Base-by-base conservation (phyloP, 192 early-diverging fungal species). In the Podila clonocystis region DNA sequence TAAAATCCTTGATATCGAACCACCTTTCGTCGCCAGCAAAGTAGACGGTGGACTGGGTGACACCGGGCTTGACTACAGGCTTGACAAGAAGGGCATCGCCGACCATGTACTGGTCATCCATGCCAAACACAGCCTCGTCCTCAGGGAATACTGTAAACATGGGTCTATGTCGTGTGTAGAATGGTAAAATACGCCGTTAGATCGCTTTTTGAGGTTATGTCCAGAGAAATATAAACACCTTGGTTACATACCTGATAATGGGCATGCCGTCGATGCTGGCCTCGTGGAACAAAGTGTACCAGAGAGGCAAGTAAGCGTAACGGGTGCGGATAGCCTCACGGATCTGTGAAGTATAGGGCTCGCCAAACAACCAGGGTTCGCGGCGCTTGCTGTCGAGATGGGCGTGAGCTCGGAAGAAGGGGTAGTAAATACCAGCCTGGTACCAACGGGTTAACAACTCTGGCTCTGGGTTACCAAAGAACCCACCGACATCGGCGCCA, bases 401-500 rank as follows among this genome's bases (percentile, higher is more conserved):
- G 5, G 98, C 96, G 82, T 99, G 98, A 4, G 91, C 98, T 31
- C 98, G 92, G 91, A 98, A 96, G 84, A 99, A 99, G 13, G 98
- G 98, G 68, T 99, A 95, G 85, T 94, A 97, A 34, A 93, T 91
- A 12, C 90, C 98, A 15, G 93, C 87, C 86, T 99, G 98, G 83
- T 98, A 99, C 98, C 98, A 99, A n/a, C 98, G 93, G 17, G 91
- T 84, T 64, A 98, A 85, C n/a, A 99, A 85, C 66, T 97, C 93
- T 2, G 92, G 68, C 5, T 94, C 91, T 33, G 97, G 96, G 82
- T 99, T 97, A 22, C 93, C 94, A 87, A 99, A 99, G 84, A 99
- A 99, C 19, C 98, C 96, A 36, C 96, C 96, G 60, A 98, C 93
- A 76, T 99, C 98, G 24, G 97, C 97, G 34, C 98, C 98, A 30